Conservation (phyloP, 2,329 filamentous ascomycete species). For the Colletotrichum sp. region DNA sequence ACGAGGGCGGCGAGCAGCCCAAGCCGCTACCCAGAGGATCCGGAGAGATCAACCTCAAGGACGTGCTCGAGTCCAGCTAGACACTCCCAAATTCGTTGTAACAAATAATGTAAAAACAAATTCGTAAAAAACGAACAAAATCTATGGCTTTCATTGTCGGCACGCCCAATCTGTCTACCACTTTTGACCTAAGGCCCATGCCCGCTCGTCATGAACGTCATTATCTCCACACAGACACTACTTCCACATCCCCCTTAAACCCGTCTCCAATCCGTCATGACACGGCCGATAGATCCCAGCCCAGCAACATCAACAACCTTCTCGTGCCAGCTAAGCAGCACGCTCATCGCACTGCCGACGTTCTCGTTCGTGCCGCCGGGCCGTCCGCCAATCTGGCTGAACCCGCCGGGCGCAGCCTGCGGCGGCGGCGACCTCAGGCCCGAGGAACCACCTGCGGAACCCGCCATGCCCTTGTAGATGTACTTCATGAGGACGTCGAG, state of each 20-base stretch:
- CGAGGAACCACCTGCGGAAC: slow-evolving; percentile 37
- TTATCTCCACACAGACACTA: not conserved
- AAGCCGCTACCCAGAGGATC: slow-evolving; percentile 84
- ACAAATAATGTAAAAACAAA: not conserved
- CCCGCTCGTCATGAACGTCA: slow-evolving; percentile 16
- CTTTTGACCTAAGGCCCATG: not conserved
- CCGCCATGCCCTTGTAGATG: slow-evolving; percentile 90
- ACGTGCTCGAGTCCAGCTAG: slow-evolving; percentile 65
- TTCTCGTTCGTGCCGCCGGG: slow-evolving; percentile 65
- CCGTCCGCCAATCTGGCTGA: slow-evolving; percentile 76
- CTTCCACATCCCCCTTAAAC: slow-evolving; percentile 55
- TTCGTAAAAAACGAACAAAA: slow-evolving; percentile 11
- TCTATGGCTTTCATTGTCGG: slow-evolving; percentile 18
- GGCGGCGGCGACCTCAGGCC: slow-evolving; percentile 61
- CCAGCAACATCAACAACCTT: slow-evolving; percentile 96
- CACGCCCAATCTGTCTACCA: slow-evolving; percentile 8
- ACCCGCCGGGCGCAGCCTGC: slow-evolving; percentile 69
- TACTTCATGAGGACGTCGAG: slow-evolving; percentile 98
- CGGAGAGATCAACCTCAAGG: slow-evolving; percentile 87
- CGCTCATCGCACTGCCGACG: slow-evolving; percentile 90
- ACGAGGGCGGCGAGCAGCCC: slow-evolving; percentile 78
- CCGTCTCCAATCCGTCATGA: slow-evolving; percentile 95
- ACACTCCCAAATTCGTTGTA: not conserved
- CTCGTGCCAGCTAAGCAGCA: slow-evolving; percentile 97
- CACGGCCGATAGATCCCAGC: slow-evolving; percentile 86